Conservation (phyloP, 306 rosid species). For the Sindora glabra region DNA sequence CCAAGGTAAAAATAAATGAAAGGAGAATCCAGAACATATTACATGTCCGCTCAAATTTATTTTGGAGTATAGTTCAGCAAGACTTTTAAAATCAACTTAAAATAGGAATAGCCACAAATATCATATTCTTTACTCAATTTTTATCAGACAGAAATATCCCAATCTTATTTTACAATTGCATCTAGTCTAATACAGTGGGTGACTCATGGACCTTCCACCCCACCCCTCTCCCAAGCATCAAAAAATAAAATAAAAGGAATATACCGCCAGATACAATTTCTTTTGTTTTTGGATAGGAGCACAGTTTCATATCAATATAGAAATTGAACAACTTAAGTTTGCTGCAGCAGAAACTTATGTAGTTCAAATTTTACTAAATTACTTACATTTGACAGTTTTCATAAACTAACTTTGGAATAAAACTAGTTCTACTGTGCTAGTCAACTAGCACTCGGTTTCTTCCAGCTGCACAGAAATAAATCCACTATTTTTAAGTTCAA, state of each 20-base stretch:
- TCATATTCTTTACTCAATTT: not conserved
- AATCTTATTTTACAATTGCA: not conserved
- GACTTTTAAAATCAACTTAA: not conserved
- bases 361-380: not conserved
- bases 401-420: not conserved
- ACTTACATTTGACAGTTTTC: not conserved
- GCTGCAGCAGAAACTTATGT: not conserved
- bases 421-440: too few relatives aligned
- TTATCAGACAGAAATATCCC: too few relatives aligned
- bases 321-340: not conserved
- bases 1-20: not conserved
- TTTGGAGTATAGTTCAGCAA: not conserved
- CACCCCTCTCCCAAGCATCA: not conserved
- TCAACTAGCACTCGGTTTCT: too few relatives aligned
- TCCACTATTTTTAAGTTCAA: not conserved
- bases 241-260: not conserved
- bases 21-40: not conserved
- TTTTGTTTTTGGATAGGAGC: too few relatives aligned
- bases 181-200: not conserved
- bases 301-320: too few relatives aligned
- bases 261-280: not conserved
- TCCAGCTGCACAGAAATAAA: not conserved
- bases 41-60: not conserved
- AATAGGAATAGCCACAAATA: not conserved
- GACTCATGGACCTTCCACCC: not conserved